Conservation (phyloP, 176 grass and related monocot species). For the Lolium rigidum region DNA sequence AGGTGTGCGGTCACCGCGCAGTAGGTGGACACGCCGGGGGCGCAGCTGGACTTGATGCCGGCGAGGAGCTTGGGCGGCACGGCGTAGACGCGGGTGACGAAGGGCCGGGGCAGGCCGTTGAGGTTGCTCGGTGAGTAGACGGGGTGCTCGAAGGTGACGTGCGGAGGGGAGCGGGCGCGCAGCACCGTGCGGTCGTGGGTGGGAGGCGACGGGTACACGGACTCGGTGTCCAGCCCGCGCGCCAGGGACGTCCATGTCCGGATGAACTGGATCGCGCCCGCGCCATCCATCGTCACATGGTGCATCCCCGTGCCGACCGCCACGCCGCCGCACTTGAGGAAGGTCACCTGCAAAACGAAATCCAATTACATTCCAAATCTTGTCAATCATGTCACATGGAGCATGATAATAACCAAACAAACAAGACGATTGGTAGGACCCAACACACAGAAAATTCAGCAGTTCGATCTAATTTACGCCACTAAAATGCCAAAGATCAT, state of each 20-base stretch:
- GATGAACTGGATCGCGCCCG: conserved; percentile 69
- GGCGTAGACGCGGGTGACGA: conserved; percentile 63
- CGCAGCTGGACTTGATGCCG: conserved; percentile 44
- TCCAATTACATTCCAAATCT: neutral
- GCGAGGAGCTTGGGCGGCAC: conserved; percentile 54
- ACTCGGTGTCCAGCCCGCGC: conserved; percentile 35
- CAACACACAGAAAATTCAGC: neutral
- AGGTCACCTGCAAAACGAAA: conserved; percentile 56
- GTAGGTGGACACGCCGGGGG: conserved; percentile 67
- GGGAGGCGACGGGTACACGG: conserved; percentile 12
- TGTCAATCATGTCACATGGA: neutral
- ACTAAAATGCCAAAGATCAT: neutral
- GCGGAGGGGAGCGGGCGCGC: conserved; percentile 61
- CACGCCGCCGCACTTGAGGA: conserved; percentile 80
- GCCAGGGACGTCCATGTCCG: conserved; percentile 53
- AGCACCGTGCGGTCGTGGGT: conserved; percentile 71
- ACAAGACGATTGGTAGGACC: neutral
- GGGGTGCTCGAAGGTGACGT: conserved; percentile 63
- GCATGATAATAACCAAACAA: neutral
- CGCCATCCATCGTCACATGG: conserved; percentile 72
- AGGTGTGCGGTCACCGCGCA: conserved; percentile 69
- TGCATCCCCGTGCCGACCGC: conserved; percentile 69
- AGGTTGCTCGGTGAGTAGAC: conserved; percentile 61
- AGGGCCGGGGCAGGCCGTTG: conserved; percentile 42
- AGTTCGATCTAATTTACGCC: too few species aligned